Evolutionary conservation across 73 alveolate genomes (phyloP).

Genomic region (Paramecium tetraurelia): DNA sequence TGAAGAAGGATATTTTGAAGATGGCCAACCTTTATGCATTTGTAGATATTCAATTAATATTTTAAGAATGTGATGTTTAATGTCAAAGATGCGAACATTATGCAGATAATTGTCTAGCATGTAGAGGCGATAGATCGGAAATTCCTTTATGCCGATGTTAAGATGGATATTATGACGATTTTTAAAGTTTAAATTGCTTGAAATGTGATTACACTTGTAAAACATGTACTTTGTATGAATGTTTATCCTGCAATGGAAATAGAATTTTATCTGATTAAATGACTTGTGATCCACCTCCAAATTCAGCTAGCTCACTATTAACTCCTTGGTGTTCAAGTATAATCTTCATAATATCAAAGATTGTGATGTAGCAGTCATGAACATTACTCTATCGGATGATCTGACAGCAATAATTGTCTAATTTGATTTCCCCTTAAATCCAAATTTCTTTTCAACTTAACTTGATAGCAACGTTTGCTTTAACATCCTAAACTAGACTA

Average conservation of each 20-base stretch:
- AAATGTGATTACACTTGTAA: not conserved
- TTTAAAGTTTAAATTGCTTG: not conserved
- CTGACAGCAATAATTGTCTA: not conserved
- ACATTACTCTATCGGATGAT: not conserved
- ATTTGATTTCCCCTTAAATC: not conserved
- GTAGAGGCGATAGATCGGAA: not conserved
- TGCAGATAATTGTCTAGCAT: not conserved
- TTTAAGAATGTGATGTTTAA: not conserved
- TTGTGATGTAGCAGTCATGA: not conserved
- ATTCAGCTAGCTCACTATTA: not conserved
- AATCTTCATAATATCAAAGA: not conserved
- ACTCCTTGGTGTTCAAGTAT: not conserved
- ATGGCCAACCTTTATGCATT: not conserved
- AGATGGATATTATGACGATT: not conserved
- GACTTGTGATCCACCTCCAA: not conserved
- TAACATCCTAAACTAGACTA: not conserved
- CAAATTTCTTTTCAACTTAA: not conserved
- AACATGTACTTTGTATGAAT: not conserved
- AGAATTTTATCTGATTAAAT: not conserved
- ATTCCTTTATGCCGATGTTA: not conserved
- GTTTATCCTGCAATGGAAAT: not conserved
- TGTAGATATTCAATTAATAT: not conserved
- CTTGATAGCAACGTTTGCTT: not conserved
- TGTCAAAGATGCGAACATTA: not conserved
- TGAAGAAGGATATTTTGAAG: not conserved